These are phyloP conservation scores for Suillus occidentalis DNA, from an alignment of 768 basidiomycete genomes.

Conservation along the genomic window DNA sequence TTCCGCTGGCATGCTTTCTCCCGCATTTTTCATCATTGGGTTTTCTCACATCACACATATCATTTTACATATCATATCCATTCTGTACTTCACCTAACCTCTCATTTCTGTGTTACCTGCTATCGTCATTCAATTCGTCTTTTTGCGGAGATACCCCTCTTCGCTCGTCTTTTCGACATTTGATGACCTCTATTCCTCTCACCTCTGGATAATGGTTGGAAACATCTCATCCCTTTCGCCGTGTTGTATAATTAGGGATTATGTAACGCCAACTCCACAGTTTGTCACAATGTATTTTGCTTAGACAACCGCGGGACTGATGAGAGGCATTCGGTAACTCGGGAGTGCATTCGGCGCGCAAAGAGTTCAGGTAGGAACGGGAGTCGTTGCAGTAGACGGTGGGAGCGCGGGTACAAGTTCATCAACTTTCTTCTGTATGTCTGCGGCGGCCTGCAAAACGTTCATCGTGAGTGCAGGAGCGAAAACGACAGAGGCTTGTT, in stretches of 20 bases:
- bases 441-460: slow-evolving; percentile 56
- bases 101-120: slow-evolving; percentile 14
- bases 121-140: slow-evolving; percentile 18
- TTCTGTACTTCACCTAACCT: slow-evolving; percentile 9
- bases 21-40: slow-evolving; percentile 1
- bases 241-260: slow-evolving; percentile 33
- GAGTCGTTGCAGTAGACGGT: slow-evolving; percentile 26
- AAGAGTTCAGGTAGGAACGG: slow-evolving; percentile 21
- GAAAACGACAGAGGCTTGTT: slow-evolving; percentile 6
- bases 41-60: background rate
- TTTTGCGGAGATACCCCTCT: slow-evolving; percentile 28
- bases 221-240: slow-evolving; percentile 19
- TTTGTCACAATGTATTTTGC: slow-evolving; percentile 11
- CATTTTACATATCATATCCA: slow-evolving; percentile 14
- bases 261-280: slow-evolving; percentile 18
- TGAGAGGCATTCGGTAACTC: slow-evolving; percentile 1
- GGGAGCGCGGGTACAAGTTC: slow-evolving; percentile 56
- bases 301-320: slow-evolving; percentile 12
- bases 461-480: slow-evolving; percentile 15
- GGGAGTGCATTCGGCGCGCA: slow-evolving; percentile 8
- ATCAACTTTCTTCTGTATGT: slow-evolving; percentile 75
- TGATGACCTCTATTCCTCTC: slow-evolving; percentile 6
- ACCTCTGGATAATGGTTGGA: slow-evolving; percentile 21
- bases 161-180: slow-evolving; percentile 10
- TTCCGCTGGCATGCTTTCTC: slow-evolving; percentile 4